These are phyloP conservation scores for Mrakia gelida DNA, from an alignment of 768 basidiomycete species.

Conservation along the genomic window DNA sequence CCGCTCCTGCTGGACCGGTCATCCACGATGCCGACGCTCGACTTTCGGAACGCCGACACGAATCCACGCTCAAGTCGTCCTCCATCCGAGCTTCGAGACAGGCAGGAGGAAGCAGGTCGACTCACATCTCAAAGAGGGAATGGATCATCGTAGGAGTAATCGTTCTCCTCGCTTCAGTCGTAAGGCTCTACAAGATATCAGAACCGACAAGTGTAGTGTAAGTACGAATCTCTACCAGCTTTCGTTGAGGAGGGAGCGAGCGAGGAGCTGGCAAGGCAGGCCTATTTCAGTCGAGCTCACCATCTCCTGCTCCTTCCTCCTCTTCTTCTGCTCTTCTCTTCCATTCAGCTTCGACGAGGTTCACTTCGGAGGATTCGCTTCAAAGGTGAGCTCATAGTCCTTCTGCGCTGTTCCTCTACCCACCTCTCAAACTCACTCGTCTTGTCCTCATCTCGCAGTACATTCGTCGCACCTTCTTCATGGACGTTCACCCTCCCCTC, in stretches of 20 bases:
- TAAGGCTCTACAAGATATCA: conserved; percentile 80
- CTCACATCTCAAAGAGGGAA: conserved; percentile 49
- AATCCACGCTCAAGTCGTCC: conserved; percentile 21
- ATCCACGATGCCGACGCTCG: conserved; percentile 23
- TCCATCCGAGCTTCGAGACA: conserved; percentile 11
- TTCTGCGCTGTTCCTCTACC: too few relatives aligned
- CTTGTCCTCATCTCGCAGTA: conserved; percentile 48
- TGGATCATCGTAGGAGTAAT: conserved; percentile 68
- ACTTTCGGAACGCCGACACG: not conserved
- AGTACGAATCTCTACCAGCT: conserved; percentile 44
- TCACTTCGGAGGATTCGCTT: conserved; percentile 95
- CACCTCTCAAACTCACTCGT: not conserved
- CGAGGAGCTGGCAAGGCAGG: not conserved
- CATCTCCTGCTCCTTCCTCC: conserved; percentile 4
- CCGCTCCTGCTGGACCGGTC: not conserved
- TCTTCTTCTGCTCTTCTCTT: conserved; percentile 14
- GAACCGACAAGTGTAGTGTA: conserved; percentile 89
- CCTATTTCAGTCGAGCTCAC: not conserved
- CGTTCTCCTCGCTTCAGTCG: conserved; percentile 64
- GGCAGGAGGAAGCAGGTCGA: conserved; percentile 5
- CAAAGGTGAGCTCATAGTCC: conserved; percentile 47
- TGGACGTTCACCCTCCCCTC: conserved; percentile 93
- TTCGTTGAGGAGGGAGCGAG: not conserved
- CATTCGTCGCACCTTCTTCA: conserved; percentile 68
- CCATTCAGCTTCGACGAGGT: conserved; percentile 85